A percentile compares a stretch with the other conserved stretches of the same genome.
Evolutionary conservation across 495 filamentous ascomycete genomes (phyloP).

Genomic region (Peziza echinospora): DNA sequence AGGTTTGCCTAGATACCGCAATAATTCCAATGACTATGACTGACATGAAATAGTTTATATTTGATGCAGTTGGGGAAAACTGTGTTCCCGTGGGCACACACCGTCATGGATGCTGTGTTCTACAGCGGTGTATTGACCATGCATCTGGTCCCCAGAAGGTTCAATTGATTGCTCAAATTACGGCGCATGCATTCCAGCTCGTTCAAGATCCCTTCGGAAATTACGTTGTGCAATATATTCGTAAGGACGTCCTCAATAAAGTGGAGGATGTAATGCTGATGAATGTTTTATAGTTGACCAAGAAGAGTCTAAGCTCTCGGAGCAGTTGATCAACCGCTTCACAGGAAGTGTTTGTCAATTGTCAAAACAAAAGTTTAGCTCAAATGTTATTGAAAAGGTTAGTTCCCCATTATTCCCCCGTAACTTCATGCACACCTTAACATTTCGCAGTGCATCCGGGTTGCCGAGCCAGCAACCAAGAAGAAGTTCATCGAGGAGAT

Average conservation of each 20-base stretch:
- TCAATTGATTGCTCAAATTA: conserved; percentile 69
- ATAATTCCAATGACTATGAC: background rate
- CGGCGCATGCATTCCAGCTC: conserved; percentile 52
- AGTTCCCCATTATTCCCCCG: background rate
- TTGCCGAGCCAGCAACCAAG: conserved; percentile 42
- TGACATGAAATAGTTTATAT: conserved; percentile 49
- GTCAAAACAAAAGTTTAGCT: conserved; percentile 97
- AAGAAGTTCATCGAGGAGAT: conserved; percentile 59
- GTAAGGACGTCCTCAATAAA: conserved; percentile 9
- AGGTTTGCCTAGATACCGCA: conserved; percentile 20
- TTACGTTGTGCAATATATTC: conserved; percentile 95
- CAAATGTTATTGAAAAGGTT: conserved; percentile 86
- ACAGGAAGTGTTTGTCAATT: conserved; percentile 46
- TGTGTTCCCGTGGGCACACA: conserved; percentile 89
- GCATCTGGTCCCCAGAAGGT: conserved; percentile 74
- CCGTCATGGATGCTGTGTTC: conserved; percentile 91
- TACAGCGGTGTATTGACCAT: conserved; percentile 95
- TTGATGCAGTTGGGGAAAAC: conserved; percentile 66
- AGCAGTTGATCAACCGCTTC: conserved; percentile 63
- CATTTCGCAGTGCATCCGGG: conserved; percentile 47
- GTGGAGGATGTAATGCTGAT: too few species aligned
- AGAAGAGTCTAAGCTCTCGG: conserved; percentile 57
- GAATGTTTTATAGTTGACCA: conserved; percentile 44
- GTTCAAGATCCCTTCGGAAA: conserved; percentile 96
- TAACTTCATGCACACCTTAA: background rate